Base-by-base conservation (phyloP, 2,329 filamentous ascomycete species). In the Sporothrix inflata region DNA sequence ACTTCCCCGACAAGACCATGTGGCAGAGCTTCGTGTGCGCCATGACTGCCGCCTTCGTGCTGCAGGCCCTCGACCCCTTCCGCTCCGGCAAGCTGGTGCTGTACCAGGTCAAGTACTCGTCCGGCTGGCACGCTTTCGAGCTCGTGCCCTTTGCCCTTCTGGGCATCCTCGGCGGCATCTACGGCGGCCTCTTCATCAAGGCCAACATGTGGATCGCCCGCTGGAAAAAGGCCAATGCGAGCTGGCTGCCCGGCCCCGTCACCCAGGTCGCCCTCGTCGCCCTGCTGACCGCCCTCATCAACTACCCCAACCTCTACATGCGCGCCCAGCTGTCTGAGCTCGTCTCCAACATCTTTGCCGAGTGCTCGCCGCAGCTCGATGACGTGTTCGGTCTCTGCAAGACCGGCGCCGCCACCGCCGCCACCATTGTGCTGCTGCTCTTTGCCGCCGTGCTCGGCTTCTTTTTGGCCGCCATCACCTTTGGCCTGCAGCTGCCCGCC, bases 1-100 rank as follows among this genome's bases (percentile, higher is more conserved):
- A 98, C 81, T 98, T 98, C 77, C 95, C 96, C 0, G 95, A 98
- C 82, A 98, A 98, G 82, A 98, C 96, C 11, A 98, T 99, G 96
- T 99, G 96, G 96, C 96, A 98, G 80, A 97, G 94, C 78, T 99
- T 99, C 79, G 96, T 99, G 53, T 98, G 96, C 78, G 96, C 96
- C 79, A 98, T 98, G 94, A 93, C 97, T n/a, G 96, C 94, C 19
- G 95, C 96, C 21, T 93, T 98, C 49, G 94, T 94, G 16, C 85
- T 99, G 4, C 95, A 98, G 81, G 93, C 93, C 5, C 88, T 97
- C 74, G 96, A 99, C 79, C 96, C 96, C 4, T 98, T 98, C 80
- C 89, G 96, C 70, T 97, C 94, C 1, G 96, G 95, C 70, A 97
- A 99, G 81, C 91, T 98, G 70, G 96, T 98, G 61, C 84, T 98